Evolutionary conservation across 306 rosid species (phyloP), one percentile per base, ranked within the genome.

Genomic region (Vigna unguiculata): DNA sequence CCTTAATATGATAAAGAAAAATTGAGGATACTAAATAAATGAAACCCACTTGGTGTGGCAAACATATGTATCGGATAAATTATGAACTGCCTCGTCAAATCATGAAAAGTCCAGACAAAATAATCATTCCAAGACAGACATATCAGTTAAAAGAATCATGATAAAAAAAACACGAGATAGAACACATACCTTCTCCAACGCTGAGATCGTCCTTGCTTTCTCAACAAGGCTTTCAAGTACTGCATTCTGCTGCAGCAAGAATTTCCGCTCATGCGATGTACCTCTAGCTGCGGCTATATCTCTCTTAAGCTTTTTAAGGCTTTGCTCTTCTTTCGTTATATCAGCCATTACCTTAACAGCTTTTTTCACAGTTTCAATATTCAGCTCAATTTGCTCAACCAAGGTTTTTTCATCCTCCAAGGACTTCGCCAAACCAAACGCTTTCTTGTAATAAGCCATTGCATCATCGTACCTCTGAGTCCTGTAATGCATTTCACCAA

Each of bases 341-440:
- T 75, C 98, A 69, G 64, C 85, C 91, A 88, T 76, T n/a, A 87
- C 86, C 75, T 80, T 75, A 6, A 40, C 66, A 60, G 93, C 88
- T 78, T 84, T 84, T 19, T 75, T 83, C 25, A 86, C 91, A 43
- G 58, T 83, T 54, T 25, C 49, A 76, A 95, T 90, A 85, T 95
- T 92, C 77, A 75, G 82, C 36, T 90, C 72, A 79, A 90, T 88
- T 69, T 90, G 93, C 74, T 70, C 68, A 3, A 82, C 85, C 80
- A 92, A 84, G 64, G 88, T 91, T 81, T 86, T 93, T 84, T 95
- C 96, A 4, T 90, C 97, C 82, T 92, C 98, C 91, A 92, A 78
- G 17, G 85, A 74, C 79, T 80, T 90, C 0, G 92, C 96, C 67
- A 88, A 85, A 74, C 52, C 51, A 80, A 74, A 90, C 3, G 97